Base-by-base conservation (phyloP, 768 basidiomycete genomes). In the Saitozyma sp. region DNA sequence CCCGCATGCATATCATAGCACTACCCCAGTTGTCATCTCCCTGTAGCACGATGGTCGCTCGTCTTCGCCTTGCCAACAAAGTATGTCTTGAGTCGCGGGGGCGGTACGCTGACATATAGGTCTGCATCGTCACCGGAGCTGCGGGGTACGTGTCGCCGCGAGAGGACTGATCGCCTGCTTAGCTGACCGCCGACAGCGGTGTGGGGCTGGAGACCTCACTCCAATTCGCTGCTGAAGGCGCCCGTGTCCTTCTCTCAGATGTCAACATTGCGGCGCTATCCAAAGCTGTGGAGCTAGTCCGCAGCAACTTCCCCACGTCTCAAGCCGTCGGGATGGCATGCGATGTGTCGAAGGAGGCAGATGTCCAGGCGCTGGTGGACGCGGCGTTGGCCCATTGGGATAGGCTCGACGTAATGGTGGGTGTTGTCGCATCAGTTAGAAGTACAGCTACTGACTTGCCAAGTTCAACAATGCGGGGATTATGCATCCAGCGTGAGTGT, bases 381-480 rank as follows among this genome's bases (percentile, higher is more conserved):
- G 81, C 78, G 56, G 89, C 94, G 0, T 87, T 96, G 56, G 82
- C 85, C 61, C 84, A 87, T 70, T 96, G 93, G 79, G 96, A 95
- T n/a, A 83, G 96, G 61, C 82, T 99, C 70, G 96, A 99, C 77
- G 82, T 99, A 64, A 90, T 99, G 89, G 93, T 94, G 75, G 69
- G 85, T 71, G 19, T 41, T 29, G 9, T 5, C 54, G 39, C 49
- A 1, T 39, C 20, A n/a, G 46, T 54, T n/a, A 19, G 37, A 50
- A 54, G 19, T 56, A 39, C 45, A 52, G 43, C 50, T 39, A 38
- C 48, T 39, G 38, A 37, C 29, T 48, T 48, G 48, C 5, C 8
- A 62, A 95, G 92, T 96, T 94, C 79, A 96, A 96, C 78, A 96
- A 96, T 74, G 92, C 76, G 87, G 94, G 95, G 16, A 95, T 99